Percentiles rank a stretch among this genome's conserved stretches.
These are phyloP conservation scores for Aureobasidium mangrovei DNA, from an alignment of 2,329 filamentous ascomycete genomes.

Conservation along the genomic window DNA sequence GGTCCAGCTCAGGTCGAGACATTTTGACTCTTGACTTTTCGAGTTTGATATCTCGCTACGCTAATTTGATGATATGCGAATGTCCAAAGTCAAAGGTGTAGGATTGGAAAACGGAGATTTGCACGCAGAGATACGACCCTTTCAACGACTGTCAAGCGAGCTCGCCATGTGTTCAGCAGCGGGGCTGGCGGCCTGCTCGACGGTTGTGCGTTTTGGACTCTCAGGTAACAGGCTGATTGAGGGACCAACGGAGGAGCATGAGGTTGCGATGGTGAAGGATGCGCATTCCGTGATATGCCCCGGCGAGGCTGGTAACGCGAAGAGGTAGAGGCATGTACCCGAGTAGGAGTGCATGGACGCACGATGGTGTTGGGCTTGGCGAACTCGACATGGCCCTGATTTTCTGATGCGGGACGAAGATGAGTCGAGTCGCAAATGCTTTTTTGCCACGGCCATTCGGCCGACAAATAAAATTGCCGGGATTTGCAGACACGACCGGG, in stretches of 20 bases:
- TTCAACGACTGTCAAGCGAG: neutral
- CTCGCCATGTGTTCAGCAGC: neutral
- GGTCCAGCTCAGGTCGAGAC: too few relatives aligned
- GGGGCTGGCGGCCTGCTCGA: neutral
- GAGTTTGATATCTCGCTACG: too few relatives aligned
- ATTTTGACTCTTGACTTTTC: too few relatives aligned
- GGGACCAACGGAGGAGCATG: neutral
- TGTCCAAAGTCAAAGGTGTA: too few relatives aligned
- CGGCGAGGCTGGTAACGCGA: too few relatives aligned
- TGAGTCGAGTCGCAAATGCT: neutral
- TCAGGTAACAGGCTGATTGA: neutral
- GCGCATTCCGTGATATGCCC: too few relatives aligned
- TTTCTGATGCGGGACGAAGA: neutral
- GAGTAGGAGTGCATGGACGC: neutral
- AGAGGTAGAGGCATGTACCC: neutral
- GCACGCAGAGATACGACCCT: slow-evolving; percentile 6
- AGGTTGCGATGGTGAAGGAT: neutral
- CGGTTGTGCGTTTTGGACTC: neutral
- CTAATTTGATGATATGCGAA: too few relatives aligned
- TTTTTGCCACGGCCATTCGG: neutral
- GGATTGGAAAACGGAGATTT: neutral
- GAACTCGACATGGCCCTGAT: neutral
- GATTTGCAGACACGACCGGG: neutral
- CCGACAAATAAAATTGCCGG: neutral
- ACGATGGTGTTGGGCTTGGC: too few relatives aligned